Conservation (phyloP, 768 basidiomycete genomes). For the Collybia nuda region DNA sequence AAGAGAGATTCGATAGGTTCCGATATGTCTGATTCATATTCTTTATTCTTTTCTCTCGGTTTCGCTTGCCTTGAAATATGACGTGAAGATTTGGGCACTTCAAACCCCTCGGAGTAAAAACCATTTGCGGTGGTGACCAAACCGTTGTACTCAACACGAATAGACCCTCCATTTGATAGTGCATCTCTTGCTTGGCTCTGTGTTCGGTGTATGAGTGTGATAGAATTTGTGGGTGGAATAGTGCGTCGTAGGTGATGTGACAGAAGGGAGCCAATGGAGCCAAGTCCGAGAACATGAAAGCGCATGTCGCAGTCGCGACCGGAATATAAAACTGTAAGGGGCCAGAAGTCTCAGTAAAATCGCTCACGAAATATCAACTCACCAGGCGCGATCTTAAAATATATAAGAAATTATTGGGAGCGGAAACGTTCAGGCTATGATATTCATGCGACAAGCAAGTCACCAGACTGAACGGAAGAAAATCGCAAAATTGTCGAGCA, state of each 20-base stretch:
- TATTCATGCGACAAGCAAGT: too few relatives aligned
- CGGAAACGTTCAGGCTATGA: neutral
- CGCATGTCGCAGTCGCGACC: constrained; percentile 45
- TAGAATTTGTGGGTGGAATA: constrained; percentile 47
- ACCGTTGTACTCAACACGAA: constrained; percentile 54
- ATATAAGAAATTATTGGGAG: neutral
- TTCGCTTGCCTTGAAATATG: constrained; percentile 3
- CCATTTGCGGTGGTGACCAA: constrained; percentile 37
- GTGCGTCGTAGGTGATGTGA: constrained; percentile 73
- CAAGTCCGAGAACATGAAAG: constrained; percentile 77
- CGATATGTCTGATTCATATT: neutral
- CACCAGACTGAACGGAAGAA: neutral
- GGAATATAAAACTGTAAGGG: constrained; percentile 6
- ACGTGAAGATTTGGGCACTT: constrained; percentile 8
- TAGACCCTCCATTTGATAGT: constrained; percentile 27
- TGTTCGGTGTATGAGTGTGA: constrained; percentile 72
- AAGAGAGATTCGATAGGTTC: constrained; percentile 72
- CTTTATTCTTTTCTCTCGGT: constrained; percentile 5
- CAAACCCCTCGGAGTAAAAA: constrained; percentile 52
- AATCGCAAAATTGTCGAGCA: neutral
- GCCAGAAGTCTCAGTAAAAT: neutral
- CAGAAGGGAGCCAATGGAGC: constrained; percentile 81
- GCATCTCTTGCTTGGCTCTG: constrained; percentile 34
- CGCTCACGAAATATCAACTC: neutral
- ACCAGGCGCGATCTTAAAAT: neutral